Conservation (phyloP, 352 stramenopile species). For the Phytopythium boreale region DNA sequence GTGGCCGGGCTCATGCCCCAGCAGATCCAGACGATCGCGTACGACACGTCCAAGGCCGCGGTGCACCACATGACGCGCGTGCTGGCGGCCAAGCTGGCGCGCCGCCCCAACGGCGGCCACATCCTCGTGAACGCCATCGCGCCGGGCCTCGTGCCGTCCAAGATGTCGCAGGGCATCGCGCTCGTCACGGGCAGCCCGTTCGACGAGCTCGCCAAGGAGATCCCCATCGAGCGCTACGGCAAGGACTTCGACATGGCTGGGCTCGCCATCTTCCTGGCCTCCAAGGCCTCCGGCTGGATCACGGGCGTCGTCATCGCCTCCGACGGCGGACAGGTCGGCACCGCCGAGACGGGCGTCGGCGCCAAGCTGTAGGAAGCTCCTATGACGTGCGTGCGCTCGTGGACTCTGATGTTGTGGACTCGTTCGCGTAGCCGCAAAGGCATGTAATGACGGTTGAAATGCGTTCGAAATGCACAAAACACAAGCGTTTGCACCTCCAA, state of each 20-base stretch:
- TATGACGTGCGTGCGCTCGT: no score
- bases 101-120: slow-evolving; percentile 66
- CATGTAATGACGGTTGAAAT: no score
- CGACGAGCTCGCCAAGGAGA: slow-evolving; percentile 55
- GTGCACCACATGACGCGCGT: slow-evolving; percentile 93
- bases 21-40: slow-evolving; percentile 90
- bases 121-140: slow-evolving; percentile 96
- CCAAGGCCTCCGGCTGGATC: slow-evolving; percentile 86
- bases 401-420: no score
- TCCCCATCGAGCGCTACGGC: slow-evolving; percentile 80
- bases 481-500: no score
- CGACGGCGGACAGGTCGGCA: slow-evolving; percentile 83
- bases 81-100: slow-evolving; percentile 88
- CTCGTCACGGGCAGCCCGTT: slow-evolving; percentile 33
- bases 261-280: slow-evolving; percentile 90
- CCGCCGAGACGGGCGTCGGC: slow-evolving; percentile 38
- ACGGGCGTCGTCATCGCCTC: slow-evolving; percentile 90
- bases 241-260: slow-evolving; percentile 90
- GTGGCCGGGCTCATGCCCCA: slow-evolving; percentile 80
- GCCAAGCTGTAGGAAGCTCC: slow-evolving; percentile 7
- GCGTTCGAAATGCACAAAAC: no score
- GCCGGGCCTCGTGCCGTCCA: slow-evolving; percentile 86
- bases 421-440: no score
- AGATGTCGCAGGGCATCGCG: slow-evolving; percentile 86
- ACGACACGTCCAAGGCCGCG: slow-evolving; percentile 94